Percentiles rank a stretch among this genome's conserved stretches.
These are phyloP conservation scores for Mycena haematopus DNA, from an alignment of 768 basidiomycete genomes.

Conservation along the genomic window DNA sequence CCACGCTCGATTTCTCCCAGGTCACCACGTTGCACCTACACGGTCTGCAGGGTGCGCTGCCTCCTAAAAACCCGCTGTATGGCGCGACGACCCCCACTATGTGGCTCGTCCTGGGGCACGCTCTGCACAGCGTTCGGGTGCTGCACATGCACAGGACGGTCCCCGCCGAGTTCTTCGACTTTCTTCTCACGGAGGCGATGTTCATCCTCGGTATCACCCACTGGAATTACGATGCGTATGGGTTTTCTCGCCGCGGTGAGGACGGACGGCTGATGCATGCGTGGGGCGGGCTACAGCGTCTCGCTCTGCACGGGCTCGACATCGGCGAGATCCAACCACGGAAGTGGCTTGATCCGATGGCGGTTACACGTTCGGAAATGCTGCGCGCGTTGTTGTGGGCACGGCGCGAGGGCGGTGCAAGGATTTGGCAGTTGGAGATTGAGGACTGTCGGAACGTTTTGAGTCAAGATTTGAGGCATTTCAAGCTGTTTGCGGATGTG, in stretches of 20 bases:
- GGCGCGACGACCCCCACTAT: background rate
- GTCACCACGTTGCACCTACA: conserved; percentile 23
- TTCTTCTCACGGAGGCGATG: conserved; percentile 26
- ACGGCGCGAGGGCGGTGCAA: conserved; percentile 12
- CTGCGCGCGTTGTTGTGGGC: conserved; percentile 28
- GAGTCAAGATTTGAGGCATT: conserved; percentile 6
- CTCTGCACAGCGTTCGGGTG: conserved; percentile 3
- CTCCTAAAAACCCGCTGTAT: background rate
- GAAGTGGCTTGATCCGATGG: too few relatives aligned
- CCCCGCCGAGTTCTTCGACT: conserved; percentile 23
- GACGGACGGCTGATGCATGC: conserved; percentile 2
- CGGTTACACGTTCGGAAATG: conserved; percentile 3
- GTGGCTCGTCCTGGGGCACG: conserved; percentile 6
- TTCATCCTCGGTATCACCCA: conserved; percentile 16
- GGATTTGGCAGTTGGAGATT: conserved; percentile 25
- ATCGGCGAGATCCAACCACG: background rate
- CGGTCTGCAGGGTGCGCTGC: background rate
- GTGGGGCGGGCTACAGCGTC: conserved; percentile 13
- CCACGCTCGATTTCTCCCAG: background rate
- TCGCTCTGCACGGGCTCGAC: conserved; percentile 19
- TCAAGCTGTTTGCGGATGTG: conserved; percentile 19
- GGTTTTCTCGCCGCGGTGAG: background rate
- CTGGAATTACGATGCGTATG: background rate
- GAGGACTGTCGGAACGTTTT: conserved; percentile 18
- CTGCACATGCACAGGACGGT: conserved; percentile 24